phyloP scores from a whole-genome alignment of 1,284 basidiomycete species.

The Ceratobasidium sp. region DNA sequence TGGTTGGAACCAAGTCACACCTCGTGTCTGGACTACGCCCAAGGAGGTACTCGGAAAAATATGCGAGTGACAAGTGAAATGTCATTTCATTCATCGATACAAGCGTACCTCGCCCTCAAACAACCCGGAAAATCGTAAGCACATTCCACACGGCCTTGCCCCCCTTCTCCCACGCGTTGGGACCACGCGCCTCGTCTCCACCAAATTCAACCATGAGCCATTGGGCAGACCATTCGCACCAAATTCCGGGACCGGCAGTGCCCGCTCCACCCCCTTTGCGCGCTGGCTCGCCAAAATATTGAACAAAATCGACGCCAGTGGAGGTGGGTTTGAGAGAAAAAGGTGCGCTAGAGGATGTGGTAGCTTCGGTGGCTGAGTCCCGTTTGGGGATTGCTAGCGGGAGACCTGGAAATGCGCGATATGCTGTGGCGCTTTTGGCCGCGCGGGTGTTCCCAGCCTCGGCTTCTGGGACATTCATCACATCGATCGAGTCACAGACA shows the following conservation, averaged over 20 bases:
- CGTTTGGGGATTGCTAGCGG: constrained; percentile 52
- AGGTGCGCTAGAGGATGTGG: constrained; percentile 47
- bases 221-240: constrained; percentile 86
- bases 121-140: constrained; percentile 63
- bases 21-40: no score
- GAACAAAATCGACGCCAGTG: constrained; percentile 78
- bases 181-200: constrained; percentile 73
- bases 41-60: no score
- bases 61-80: no score
- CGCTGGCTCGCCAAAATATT: constrained; percentile 76
- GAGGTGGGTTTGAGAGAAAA: constrained; percentile 60
- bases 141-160: constrained; percentile 80
- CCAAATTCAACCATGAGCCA: constrained; percentile 85
- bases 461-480: constrained; percentile 65
- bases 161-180: constrained; percentile 83
- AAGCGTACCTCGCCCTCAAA: background rate
- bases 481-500: constrained; percentile 59
- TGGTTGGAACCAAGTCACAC: no score
- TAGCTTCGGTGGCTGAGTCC: constrained; percentile 45
- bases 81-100: background rate
- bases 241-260: constrained; percentile 81
- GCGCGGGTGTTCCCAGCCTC: constrained; percentile 2
- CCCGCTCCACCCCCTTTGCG: constrained; percentile 86
- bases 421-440: constrained; percentile 49
- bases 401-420: constrained; percentile 62